Evolutionary conservation across 305 asterid species (phyloP).

Genomic region (Fraxinus velutina): DNA sequence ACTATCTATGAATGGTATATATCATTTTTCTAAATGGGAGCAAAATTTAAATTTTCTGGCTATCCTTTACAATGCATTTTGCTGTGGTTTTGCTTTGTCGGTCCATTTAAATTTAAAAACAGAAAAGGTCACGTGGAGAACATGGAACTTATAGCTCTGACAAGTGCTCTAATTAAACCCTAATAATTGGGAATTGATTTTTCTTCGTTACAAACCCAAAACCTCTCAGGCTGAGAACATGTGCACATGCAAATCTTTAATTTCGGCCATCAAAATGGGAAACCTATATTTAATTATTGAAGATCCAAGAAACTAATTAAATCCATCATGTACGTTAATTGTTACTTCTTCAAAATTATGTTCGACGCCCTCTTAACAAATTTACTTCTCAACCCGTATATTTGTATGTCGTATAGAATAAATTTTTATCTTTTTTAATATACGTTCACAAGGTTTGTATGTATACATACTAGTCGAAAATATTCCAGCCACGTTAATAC

Average conservation of each 20-base stretch:
- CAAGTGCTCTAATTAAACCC: slow-evolving; percentile 27
- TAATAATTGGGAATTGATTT: slow-evolving; percentile 28
- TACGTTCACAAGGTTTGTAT: not conserved
- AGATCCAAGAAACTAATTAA: not conserved
- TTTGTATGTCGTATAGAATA: not conserved
- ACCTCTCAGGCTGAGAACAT: slow-evolving; percentile 29
- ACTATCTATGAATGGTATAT: not conserved
- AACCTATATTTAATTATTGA: not conserved
- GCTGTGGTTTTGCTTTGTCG: slow-evolving; percentile 1
- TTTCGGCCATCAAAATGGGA: slow-evolving; percentile 16
- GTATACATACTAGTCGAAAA: not conserved
- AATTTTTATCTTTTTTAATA: too few relatives aligned
- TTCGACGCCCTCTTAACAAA: not conserved
- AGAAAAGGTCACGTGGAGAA: slow-evolving; percentile 37
- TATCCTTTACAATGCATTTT: not conserved
- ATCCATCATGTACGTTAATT: not conserved
- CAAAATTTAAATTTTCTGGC: not conserved
- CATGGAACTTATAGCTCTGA: slow-evolving; percentile 32
- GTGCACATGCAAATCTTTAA: slow-evolving; percentile 45
- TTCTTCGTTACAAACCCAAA: slow-evolving; percentile 29
- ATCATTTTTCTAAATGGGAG: not conserved
- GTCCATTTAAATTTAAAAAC: slow-evolving; percentile 9
- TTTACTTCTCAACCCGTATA: not conserved
- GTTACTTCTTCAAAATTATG: not conserved
- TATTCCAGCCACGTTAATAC: not conserved